Conservation (phyloP, 495 filamentous ascomycete species). For the Alectoria sarmentosa region DNA sequence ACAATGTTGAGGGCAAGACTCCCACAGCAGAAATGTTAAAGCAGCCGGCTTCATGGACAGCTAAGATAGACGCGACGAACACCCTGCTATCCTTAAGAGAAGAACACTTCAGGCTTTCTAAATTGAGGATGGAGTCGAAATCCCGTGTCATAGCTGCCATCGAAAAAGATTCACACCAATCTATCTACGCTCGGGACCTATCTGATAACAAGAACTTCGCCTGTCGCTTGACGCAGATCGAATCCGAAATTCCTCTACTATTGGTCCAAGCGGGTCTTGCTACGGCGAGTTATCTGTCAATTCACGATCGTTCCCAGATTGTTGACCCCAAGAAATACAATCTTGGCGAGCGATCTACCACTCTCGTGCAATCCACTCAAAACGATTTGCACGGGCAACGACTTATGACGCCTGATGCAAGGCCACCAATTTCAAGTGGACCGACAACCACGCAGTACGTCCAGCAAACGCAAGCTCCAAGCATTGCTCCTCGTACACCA, state of each 20-base stretch:
- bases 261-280: slow-evolving; percentile 17
- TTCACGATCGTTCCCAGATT: neutral
- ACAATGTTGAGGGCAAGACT: slow-evolving; percentile 16
- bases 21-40: slow-evolving; percentile 15
- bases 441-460: slow-evolving; percentile 23
- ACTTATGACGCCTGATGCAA: neutral
- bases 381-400: neutral
- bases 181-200: slow-evolving; percentile 16
- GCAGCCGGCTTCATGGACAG: slow-evolving; percentile 18
- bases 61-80: slow-evolving; percentile 26
- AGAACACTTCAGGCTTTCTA: slow-evolving; percentile 17
- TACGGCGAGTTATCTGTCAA: neutral
- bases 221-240: slow-evolving; percentile 18
- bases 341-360: slow-evolving; percentile 9
- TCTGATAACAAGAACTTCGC: slow-evolving; percentile 13
- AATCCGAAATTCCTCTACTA: slow-evolving; percentile 16
- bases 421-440: slow-evolving; percentile 6
- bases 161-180: slow-evolving; percentile 9
- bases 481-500: slow-evolving; percentile 15
- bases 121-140: slow-evolving; percentile 19
- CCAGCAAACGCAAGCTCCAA: slow-evolving; percentile 24
- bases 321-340: neutral
- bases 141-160: slow-evolving; percentile 20
- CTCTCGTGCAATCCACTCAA: slow-evolving; percentile 26
- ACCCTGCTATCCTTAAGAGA: slow-evolving; percentile 20